Percentiles rank a stretch among this genome's conserved stretches.
phyloP scores from a whole-genome alignment of 1,284 basidiomycete species.

The Tilletiopsis washingtonensis region DNA sequence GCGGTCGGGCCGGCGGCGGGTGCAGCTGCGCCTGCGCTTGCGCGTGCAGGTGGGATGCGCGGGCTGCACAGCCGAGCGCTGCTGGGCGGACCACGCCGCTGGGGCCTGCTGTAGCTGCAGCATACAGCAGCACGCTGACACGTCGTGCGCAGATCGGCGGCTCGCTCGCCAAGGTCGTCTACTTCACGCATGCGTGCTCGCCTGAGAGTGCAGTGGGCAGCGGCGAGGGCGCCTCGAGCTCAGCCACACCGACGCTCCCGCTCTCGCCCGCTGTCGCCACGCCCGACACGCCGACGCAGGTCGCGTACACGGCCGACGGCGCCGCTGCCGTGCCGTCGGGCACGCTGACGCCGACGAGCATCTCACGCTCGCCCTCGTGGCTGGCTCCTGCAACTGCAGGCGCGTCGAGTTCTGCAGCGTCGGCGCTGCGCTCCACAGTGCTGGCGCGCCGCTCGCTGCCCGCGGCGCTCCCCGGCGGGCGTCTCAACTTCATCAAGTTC shows the following conservation, averaged over 20 bases:
- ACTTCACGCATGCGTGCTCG: conserved; percentile 61
- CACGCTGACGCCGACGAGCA: conserved; percentile 34
- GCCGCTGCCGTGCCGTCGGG: conserved; percentile 18
- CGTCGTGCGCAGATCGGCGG: conserved; percentile 70
- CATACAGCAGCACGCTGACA: too few relatives aligned
- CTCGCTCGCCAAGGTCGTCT: conserved; percentile 94
- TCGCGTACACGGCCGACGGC: conserved; percentile 4
- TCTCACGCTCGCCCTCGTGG: conserved; percentile 14
- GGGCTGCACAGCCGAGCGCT: too few relatives aligned
- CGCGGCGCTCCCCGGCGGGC: conserved; percentile 62
- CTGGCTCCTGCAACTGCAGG: neutral
- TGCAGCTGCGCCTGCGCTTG: neutral
- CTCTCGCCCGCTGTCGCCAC: conserved; percentile 10
- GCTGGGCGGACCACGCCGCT: too few relatives aligned
- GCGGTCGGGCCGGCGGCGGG: neutral
- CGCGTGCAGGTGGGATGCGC: neutral
- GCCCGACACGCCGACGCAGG: conserved; percentile 6
- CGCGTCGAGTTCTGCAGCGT: conserved; percentile 5
- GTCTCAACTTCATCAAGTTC: conserved; percentile 95
- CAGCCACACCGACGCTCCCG: too few relatives aligned
- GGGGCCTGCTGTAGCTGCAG: too few relatives aligned
- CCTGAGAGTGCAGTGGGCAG: too few relatives aligned
- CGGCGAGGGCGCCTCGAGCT: too few relatives aligned
- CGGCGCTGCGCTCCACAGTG: conserved; percentile 31
- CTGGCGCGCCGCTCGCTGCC: conserved; percentile 39